Evolutionary conservation across 352 stramenopile genomes (phyloP), one percentile per base, ranked within the genome.

Genomic region (Phytophthora crassamura): DNA sequence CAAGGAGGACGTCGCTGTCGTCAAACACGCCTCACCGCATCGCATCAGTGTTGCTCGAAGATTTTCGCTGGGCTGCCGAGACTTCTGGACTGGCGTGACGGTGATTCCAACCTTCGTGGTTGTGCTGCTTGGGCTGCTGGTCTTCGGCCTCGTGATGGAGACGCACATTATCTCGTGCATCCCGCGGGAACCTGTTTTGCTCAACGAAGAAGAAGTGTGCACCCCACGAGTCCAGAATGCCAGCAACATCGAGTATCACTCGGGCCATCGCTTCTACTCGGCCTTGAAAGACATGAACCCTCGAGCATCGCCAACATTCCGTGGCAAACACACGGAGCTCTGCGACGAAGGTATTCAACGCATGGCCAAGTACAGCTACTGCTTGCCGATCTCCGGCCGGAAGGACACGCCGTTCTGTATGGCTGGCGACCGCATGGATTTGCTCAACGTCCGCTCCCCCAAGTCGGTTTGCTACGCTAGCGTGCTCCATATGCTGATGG

Each of bases 401-500:
- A 75, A 78, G 51, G 78, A 89, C 45, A 65, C 69, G 5, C 70
- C 73, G 15, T 84, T 72, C 59, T 89, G 80, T 62, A 64, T 47
- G 7, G 62, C 46, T 7, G 65, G 70, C 2, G 77, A 89, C 58
- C 77, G 77, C 20, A 61, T 75, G 10, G 77, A 87, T 36, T 54
- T 86, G 15, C 68, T 87, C 7, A 67, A 45, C 14, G 30, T 33
- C n/a, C 49, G 16, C 8, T 71, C 50, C 5, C 59, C 57, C 10
- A 50, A 71, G 16, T 80, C 69, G 30, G n/a, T 77, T 4, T 89
- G 80, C 63, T 80, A 77, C 18, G 73, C 52, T 25, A 86, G 75
- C 53, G 73, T 80, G 39, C 59, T 89, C 48, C 77, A 86, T 51
- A 69, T 89, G 72, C 32, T 89, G 14, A 49, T 89, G 15, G 55